Percentiles rank a stretch among this genome's conserved stretches.
Conservation (phyloP, 1,139 yeast genomes). For the Protomyces inouyei region DNA sequence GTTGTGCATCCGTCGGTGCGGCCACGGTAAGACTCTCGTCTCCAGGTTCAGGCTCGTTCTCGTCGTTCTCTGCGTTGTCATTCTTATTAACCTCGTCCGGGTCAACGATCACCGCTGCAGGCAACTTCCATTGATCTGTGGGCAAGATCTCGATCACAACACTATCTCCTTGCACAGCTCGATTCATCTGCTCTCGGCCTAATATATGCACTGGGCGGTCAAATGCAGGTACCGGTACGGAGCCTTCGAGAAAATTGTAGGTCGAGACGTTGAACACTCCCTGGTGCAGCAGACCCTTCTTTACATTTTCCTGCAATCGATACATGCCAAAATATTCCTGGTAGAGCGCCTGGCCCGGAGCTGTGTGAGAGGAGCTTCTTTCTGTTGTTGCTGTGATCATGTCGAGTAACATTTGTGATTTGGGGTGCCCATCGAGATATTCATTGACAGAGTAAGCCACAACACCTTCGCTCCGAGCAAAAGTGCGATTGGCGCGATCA, state of each 20-base stretch:
- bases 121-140: constrained; percentile 79
- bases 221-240: constrained; percentile 66
- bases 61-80: constrained; percentile 46
- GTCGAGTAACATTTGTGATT: constrained; percentile 73
- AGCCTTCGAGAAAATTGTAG: constrained; percentile 84
- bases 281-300: constrained; percentile 80
- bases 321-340: constrained; percentile 77
- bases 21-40: constrained; percentile 58
- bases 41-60: constrained; percentile 50
- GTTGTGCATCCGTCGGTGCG: constrained; percentile 50
- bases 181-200: constrained; percentile 79
- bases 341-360: constrained; percentile 52
- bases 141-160: constrained; percentile 90
- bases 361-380: constrained; percentile 34
- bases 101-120: constrained; percentile 72
- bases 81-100: constrained; percentile 62
- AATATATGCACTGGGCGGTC: constrained; percentile 75
- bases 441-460: constrained; percentile 39
- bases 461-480: constrained; percentile 55
- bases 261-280: constrained; percentile 76
- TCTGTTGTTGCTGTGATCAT: constrained; percentile 48
- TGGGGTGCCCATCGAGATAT: constrained; percentile 67
- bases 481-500: constrained; percentile 61
- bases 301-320: constrained; percentile 83
- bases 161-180: constrained; percentile 87